Base-by-base conservation (phyloP, 2,329 filamentous ascomycete species). In the Ascochyta clinopodiicola region DNA sequence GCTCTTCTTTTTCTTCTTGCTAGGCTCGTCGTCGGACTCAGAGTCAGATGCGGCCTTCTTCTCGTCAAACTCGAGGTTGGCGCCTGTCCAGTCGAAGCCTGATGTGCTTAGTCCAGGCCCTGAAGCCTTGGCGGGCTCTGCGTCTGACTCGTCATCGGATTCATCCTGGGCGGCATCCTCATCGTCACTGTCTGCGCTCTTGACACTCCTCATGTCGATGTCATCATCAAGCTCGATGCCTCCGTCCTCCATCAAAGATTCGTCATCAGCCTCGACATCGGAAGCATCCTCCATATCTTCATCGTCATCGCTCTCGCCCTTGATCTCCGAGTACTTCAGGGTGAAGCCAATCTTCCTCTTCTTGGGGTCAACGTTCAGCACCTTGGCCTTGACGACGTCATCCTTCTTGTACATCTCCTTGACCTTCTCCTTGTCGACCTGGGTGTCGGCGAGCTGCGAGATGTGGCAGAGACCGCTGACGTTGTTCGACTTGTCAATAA, bases 381-480 rank as follows among this genome's bases (percentile, higher is more conserved):
- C 83, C 73, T 91, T 90, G 13, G 94, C 94, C 80, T 98, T 98
- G 60, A 99, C 95, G n/a, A 82, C 80, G 76, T 99, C 95, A 12
- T 93, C 95, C 69, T 92, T 91, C 58, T 87, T 89, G 75, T 96
- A 98, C 36, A 99, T 82, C 69, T 92, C 94, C 60, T 86, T 87
- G n/a, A 93, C 90, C 78, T 98, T 91, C 47, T 90, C 91, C 77
- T 98, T 90, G 47, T 90, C 84, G 22, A 97, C 87, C 31, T 84
- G 79, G 66, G 88, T 88, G 63, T 96, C 92, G 0, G 95, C 93
- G 84, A 99, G 92, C 73, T 99, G 89, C 61, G 88, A 94, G 59
- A 90, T 86, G 75, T 99, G 95, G 74, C 94, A 98, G 9, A 99
- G 83, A 59, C 95, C 95, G 65, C 94, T 96, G 59, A 99, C 86